A percentile compares a stretch with the other conserved stretches of the same genome.
These are phyloP conservation scores for Alisma plantagoaquatica DNA, from an alignment of 106 monocot species.

Conservation along the genomic window DNA sequence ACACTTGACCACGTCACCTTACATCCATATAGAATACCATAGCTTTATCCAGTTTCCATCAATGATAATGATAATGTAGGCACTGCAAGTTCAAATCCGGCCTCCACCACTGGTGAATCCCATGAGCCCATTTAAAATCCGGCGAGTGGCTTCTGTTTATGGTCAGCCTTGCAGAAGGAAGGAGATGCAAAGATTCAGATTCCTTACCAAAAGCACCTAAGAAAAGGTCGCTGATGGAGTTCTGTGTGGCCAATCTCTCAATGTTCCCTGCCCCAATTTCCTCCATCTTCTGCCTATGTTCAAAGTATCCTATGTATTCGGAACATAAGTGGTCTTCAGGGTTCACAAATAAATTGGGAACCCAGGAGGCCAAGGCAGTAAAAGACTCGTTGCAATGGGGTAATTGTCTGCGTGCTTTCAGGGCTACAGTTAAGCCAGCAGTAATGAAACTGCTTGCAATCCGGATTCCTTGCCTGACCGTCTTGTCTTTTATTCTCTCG, in stretches of 20 bases:
- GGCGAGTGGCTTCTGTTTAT: conserved; percentile 52
- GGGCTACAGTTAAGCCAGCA: conserved; percentile 58
- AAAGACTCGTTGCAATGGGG: conserved; percentile 38
- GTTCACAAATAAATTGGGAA: conserved; percentile 78
- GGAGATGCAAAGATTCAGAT: conserved; percentile 67
- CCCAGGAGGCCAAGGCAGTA: conserved; percentile 42
- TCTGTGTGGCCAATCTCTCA: conserved; percentile 75
- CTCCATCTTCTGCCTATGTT: conserved; percentile 77
- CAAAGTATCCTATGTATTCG: conserved; percentile 87
- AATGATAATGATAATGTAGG: conserved; percentile 16
- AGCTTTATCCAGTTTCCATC: background rate
- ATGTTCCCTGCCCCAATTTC: conserved; percentile 68
- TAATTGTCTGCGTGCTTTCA: conserved; percentile 19
- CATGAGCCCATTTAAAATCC: conserved; percentile 74
- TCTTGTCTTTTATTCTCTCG: conserved; percentile 70
- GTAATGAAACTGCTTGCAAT: conserved; percentile 83
- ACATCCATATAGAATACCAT: too few species aligned
- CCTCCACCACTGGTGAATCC: conserved; percentile 92
- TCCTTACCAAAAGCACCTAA: conserved; percentile 63
- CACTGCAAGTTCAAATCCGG: conserved; percentile 46
- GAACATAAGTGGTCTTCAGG: conserved; percentile 75
- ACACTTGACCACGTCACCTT: too few species aligned
- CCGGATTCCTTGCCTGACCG: conserved; percentile 63
- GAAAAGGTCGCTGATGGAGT: conserved; percentile 65
- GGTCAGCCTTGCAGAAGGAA: conserved; percentile 75